These are phyloP conservation scores for Eleusine coracana DNA, from an alignment of 176 grass and related monocot genomes.

Conservation along the genomic window DNA sequence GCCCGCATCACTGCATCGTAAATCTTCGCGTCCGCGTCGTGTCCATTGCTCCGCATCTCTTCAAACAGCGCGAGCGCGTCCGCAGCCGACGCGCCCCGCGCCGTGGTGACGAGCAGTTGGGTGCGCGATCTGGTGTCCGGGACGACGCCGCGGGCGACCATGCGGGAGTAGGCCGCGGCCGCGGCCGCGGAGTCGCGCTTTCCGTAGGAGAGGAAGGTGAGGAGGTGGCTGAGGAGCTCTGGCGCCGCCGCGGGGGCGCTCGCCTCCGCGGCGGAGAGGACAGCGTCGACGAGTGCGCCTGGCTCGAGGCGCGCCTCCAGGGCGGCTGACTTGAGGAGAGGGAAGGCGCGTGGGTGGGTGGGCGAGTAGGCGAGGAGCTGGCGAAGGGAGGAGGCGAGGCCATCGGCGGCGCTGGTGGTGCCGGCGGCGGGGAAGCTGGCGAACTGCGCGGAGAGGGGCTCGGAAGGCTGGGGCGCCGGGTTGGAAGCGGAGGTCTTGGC, in stretches of 20 bases:
- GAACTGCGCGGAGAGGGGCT: conserved; percentile 39
- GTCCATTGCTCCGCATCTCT: conserved; percentile 55
- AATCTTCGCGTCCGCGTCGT: conserved; percentile 47
- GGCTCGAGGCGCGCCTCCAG: conserved; percentile 7
- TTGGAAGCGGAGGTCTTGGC: neutral
- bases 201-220: conserved; percentile 33
- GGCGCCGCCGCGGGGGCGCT: neutral
- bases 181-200: conserved; percentile 17
- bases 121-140: conserved; percentile 55
- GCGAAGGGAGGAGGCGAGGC: conserved; percentile 48
- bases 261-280: conserved; percentile 39
- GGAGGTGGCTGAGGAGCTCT: conserved; percentile 47
- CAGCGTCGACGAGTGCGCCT: conserved; percentile 33
- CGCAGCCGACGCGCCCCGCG: conserved; percentile 39
- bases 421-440: neutral
- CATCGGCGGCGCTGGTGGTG: conserved; percentile 2
- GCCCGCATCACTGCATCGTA: conserved; percentile 60
- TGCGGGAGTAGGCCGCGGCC: conserved; percentile 47
- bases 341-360: conserved; percentile 30
- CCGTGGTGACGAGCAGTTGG: conserved; percentile 49
- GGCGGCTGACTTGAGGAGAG: conserved; percentile 40
- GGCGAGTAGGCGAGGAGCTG: conserved; percentile 32
- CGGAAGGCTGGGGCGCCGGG: neutral
- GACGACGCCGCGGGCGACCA: conserved; percentile 48
- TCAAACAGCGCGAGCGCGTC: conserved; percentile 46